These are phyloP conservation scores for Acanthamoeba quina DNA, from an alignment of 208 protist species.

Conservation along the genomic window DNA sequence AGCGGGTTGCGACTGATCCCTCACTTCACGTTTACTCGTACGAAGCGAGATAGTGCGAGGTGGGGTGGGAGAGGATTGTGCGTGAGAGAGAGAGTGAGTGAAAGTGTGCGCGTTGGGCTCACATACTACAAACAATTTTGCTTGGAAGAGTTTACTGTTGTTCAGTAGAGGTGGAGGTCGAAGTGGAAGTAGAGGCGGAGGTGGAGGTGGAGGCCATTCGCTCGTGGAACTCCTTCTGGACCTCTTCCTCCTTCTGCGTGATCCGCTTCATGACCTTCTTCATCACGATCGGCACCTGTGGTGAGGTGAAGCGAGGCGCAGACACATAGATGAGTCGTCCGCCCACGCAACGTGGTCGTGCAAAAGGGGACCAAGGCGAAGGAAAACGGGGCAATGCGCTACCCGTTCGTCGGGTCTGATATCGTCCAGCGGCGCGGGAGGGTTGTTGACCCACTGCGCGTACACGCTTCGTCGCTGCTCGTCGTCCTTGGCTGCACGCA, in stretches of 20 bases:
- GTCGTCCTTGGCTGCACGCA: slow-evolving; percentile 1
- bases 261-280: slow-evolving; percentile 38
- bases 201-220: neutral
- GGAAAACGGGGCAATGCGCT: too few relatives aligned
- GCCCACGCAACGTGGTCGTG: neutral
- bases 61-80: too few relatives aligned
- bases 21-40: too few relatives aligned
- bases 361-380: neutral
- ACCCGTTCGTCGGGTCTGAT: slow-evolving; percentile 14
- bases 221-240: neutral
- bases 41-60: too few relatives aligned
- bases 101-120: too few relatives aligned
- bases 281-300: slow-evolving; percentile 38
- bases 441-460: slow-evolving; percentile 10
- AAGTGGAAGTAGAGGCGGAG: neutral
- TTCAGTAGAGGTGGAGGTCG: neutral
- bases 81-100: too few relatives aligned
- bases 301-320: neutral
- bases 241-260: slow-evolving; percentile 23
- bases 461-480: neutral
- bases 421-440: slow-evolving; percentile 11
- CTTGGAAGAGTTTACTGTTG: neutral
- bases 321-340: neutral
- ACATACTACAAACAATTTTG: too few relatives aligned
- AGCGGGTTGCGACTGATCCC: too few relatives aligned